phyloP scores from a whole-genome alignment of 768 basidiomycete genomes.

The Agaricus subrufescens region DNA sequence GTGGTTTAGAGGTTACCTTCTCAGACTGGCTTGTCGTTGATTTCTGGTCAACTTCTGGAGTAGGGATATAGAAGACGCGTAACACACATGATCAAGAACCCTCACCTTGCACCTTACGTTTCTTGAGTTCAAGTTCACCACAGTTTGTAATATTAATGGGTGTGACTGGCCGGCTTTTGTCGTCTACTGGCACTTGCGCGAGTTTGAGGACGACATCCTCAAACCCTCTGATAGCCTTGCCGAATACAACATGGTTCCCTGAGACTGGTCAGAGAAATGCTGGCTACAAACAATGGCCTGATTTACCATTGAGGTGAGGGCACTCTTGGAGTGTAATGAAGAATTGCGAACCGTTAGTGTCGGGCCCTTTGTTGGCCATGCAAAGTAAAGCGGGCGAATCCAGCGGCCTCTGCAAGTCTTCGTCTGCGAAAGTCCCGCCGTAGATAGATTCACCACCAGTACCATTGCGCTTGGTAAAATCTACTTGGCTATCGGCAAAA shows the following conservation, averaged over 20 bases:
- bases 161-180: slow-evolving; percentile 64
- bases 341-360: slow-evolving; percentile 86
- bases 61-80: neutral
- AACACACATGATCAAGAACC: neutral
- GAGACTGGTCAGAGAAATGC: neutral
- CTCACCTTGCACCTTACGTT: slow-evolving; percentile 34
- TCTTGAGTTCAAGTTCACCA: slow-evolving; percentile 67
- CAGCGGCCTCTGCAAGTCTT: slow-evolving; percentile 59
- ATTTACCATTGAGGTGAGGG: slow-evolving; percentile 67
- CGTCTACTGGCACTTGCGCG: slow-evolving; percentile 62
- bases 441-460: slow-evolving; percentile 82
- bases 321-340: slow-evolving; percentile 79
- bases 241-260: slow-evolving; percentile 54
- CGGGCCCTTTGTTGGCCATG: slow-evolving; percentile 85
- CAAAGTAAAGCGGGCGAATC: slow-evolving; percentile 75
- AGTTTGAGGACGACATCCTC: slow-evolving; percentile 56
- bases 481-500: slow-evolving; percentile 24
- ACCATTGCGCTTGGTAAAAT: slow-evolving; percentile 78
- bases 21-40: neutral
- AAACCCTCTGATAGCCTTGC: slow-evolving; percentile 54
- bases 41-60: neutral
- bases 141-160: slow-evolving; percentile 72
- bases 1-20: neutral
- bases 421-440: slow-evolving; percentile 70
- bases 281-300: slow-evolving; percentile 16